Percentiles rank a stretch among this genome's conserved stretches.
These are phyloP conservation scores for Dendrobium officinale DNA, from an alignment of 106 monocot genomes.

Conservation along the genomic window DNA sequence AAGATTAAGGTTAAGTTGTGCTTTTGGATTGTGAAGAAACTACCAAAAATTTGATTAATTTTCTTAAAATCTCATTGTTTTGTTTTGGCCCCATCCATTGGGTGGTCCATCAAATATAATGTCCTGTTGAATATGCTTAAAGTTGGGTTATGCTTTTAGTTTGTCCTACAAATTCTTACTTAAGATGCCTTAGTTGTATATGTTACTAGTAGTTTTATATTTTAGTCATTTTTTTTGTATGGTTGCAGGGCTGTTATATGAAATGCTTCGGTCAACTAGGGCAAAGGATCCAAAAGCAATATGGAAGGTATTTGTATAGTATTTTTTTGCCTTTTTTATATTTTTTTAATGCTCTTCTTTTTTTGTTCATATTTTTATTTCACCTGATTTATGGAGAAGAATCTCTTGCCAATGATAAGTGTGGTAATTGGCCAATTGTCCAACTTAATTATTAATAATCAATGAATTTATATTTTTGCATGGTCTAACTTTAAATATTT, in stretches of 20 bases:
- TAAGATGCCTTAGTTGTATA: neutral
- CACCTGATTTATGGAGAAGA: neutral
- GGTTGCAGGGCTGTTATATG: slow-evolving; percentile 10
- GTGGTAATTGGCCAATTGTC: neutral
- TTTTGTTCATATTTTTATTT: neutral
- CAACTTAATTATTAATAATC: neutral
- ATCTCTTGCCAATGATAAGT: neutral
- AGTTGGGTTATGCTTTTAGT: neutral
- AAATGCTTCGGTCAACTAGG: slow-evolving; percentile 13
- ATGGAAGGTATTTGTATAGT: neutral
- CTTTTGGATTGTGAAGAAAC: neutral
- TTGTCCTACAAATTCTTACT: neutral
- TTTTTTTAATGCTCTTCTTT: neutral
- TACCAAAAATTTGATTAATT: neutral
- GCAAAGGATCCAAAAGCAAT: neutral
- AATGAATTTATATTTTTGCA: neutral
- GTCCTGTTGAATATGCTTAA: neutral
- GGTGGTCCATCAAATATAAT: neutral
- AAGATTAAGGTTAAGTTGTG: neutral
- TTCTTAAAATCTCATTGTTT: neutral
- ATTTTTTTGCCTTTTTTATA: neutral
- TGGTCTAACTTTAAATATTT: neutral
- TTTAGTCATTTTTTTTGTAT: neutral
- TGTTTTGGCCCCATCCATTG: neutral
- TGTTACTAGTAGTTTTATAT: neutral